Conservation (phyloP, 2,329 filamentous ascomycete genomes). For the Aspergillus versicolor region DNA sequence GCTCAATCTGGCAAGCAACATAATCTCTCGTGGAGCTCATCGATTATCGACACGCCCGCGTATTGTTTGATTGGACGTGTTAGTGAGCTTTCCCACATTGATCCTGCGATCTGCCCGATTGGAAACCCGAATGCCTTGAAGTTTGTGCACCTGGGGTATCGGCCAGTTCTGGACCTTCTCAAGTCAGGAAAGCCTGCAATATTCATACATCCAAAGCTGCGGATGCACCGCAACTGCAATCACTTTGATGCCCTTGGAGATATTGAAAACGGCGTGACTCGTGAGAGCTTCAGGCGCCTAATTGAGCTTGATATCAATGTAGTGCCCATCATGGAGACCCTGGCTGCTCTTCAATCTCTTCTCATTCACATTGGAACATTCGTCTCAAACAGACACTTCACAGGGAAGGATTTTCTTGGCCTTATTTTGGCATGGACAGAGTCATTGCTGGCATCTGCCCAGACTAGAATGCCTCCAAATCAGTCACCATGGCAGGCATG, state of each 20-base stretch:
- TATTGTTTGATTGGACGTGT: constrained; percentile 5
- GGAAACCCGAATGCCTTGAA: background rate
- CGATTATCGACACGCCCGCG: background rate
- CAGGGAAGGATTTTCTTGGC: background rate
- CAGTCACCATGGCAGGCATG: constrained; percentile 5
- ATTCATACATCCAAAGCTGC: constrained; percentile 7
- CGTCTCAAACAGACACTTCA: background rate
- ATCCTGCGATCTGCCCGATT: background rate
- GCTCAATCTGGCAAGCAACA: background rate
- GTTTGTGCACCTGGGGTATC: background rate
- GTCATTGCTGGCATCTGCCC: background rate
- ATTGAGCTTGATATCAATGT: background rate
- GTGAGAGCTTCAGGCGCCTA: background rate
- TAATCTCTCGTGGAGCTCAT: background rate
- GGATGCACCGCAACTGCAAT: background rate
- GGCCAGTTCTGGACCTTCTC: background rate
- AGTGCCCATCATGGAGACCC: background rate
- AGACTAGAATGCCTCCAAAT: background rate
- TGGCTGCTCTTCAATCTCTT: constrained; percentile 1
- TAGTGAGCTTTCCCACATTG: background rate
- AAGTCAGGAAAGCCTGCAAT: background rate
- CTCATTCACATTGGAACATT: background rate
- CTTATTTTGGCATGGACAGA: background rate
- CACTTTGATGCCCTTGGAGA: background rate
- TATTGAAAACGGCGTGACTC: background rate